Base-by-base conservation (phyloP, 805 yeast species). In the Saccharomycopsis schoenii region DNA sequence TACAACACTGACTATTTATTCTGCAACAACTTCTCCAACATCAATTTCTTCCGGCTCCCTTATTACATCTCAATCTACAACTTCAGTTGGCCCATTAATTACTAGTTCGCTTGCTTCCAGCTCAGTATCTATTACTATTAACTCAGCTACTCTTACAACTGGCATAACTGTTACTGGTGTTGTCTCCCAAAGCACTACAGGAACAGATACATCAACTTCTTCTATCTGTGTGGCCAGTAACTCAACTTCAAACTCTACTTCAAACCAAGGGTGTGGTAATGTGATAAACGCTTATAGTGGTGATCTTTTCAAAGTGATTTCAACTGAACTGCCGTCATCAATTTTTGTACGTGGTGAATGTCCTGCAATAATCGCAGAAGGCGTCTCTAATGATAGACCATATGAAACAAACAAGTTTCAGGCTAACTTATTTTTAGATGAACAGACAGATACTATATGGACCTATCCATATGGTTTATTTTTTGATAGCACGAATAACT, bases 391-490 rank as follows among this genome's bases (percentile, higher is more conserved):
- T 36, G 61, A 65, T 47, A 63, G 63, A 10, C 85, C 90, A 1
- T 76, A 85, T 36, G 85, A 85, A 63, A 88, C 96, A 8, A 89
- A 89, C 71, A 88, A 88, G 68, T 89, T 88, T 68, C 89, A 84
- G 70, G 85, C 87, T 42, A 89, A 89, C 71, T 72, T 89, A 70
- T 71, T 88, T 11, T 76, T 89, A 41, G 90, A 79, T 0, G 77
- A 78, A 60, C 93, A 86, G 68, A 80, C 83, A 1, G 76, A 81
- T 61, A 89, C 93, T 0, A 80, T 84, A 0, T 89, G 92, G 91
- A 83, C 93, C 0, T 90, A 86, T 66, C 96, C 96, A 1, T 88
- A 88, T 89, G 37, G 73, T 87, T 5, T 88, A 92, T 93, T 77
- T 77, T 64, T 74, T 85, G 9, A 81, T 76, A 60, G 83, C 79